Conservation (phyloP, 495 filamentous ascomycete species). For the Amphirosellinia nigrospora region DNA sequence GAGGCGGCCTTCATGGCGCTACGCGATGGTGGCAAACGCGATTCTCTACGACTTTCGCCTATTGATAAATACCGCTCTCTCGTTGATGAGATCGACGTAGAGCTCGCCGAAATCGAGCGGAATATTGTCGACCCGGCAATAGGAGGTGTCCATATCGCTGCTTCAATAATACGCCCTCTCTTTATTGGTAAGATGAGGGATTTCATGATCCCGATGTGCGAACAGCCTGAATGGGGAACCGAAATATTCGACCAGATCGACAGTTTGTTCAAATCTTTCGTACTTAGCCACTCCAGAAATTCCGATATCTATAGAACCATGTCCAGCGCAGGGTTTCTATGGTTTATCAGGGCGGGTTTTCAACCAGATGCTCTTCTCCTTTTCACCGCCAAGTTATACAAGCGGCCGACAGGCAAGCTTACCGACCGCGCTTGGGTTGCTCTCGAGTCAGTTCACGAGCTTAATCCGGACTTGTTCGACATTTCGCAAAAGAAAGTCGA, state of each 20-base stretch:
- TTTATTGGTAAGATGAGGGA: conserved; percentile 47
- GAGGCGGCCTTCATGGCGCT: conserved; percentile 48
- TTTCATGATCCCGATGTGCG: conserved; percentile 44
- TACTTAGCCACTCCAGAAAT: conserved; percentile 47
- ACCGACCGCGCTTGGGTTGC: conserved; percentile 57
- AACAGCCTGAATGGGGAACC: conserved; percentile 42
- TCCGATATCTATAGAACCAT: conserved; percentile 40
- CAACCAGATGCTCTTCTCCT: conserved; percentile 56
- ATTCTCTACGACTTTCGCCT: conserved; percentile 16
- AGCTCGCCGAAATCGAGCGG: conserved; percentile 54
- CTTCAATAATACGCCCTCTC: conserved; percentile 50
- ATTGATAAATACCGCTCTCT: conserved; percentile 54
- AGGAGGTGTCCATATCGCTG: conserved; percentile 60
- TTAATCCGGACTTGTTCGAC: conserved; percentile 50
- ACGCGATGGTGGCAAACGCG: conserved; percentile 23
- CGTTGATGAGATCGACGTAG: conserved; percentile 47
- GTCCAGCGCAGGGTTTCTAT: conserved; percentile 47
- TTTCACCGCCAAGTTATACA: conserved; percentile 52
- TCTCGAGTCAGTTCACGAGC: conserved; percentile 43
- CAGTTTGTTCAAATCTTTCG: conserved; percentile 49
- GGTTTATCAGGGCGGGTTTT: conserved; percentile 52
- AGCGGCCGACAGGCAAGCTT: conserved; percentile 50
- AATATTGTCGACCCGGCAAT: conserved; percentile 61
- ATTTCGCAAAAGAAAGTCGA: conserved; percentile 46
- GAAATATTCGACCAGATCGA: conserved; percentile 45